Evolutionary conservation across 192 early-diverging fungal genomes (phyloP).

Genomic region (Backusella mclennaniae): DNA sequence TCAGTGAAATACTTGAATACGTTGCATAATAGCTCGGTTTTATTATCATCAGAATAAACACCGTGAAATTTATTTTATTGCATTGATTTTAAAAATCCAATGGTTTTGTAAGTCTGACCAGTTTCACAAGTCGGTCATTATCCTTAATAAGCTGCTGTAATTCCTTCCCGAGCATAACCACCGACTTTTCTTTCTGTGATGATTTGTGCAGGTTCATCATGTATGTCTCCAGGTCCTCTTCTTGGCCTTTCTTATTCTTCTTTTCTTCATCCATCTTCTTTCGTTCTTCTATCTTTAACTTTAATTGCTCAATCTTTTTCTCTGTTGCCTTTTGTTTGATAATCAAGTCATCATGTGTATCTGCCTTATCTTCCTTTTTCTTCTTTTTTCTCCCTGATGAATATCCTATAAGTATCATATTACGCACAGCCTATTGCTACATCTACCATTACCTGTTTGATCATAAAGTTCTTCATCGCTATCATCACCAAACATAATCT

Average conservation of each 20-base stretch:
- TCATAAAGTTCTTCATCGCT: conserved; percentile 74
- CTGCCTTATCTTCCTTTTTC: conserved; percentile 47
- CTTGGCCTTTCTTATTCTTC: conserved; percentile 28
- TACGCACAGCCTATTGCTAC: neutral
- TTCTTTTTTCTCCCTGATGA: conserved; percentile 33
- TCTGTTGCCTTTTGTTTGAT: conserved; percentile 45
- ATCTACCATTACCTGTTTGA: conserved; percentile 41
- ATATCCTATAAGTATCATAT: neutral
- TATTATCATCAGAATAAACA: too few species aligned
- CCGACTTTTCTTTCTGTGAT: conserved; percentile 33
- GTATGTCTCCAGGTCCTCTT: conserved; percentile 65
- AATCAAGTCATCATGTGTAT: conserved; percentile 65
- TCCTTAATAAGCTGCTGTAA: conserved; percentile 50
- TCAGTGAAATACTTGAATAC: too few species aligned
- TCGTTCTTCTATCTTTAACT: conserved; percentile 35
- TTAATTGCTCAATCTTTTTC: conserved; percentile 30
- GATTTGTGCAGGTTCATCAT: conserved; percentile 56
- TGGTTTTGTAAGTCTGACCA: conserved; percentile 52
- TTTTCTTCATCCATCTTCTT: conserved; percentile 32
- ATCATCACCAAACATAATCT: conserved; percentile 43
- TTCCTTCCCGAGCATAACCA: conserved; percentile 38
- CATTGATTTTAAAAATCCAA: conserved; percentile 14
- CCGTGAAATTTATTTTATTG: too few species aligned
- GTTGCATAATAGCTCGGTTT: too few species aligned
- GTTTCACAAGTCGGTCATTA: conserved; percentile 34